These are phyloP conservation scores for Ilex asprella DNA, from an alignment of 257 asterid genomes.

Conservation along the genomic window DNA sequence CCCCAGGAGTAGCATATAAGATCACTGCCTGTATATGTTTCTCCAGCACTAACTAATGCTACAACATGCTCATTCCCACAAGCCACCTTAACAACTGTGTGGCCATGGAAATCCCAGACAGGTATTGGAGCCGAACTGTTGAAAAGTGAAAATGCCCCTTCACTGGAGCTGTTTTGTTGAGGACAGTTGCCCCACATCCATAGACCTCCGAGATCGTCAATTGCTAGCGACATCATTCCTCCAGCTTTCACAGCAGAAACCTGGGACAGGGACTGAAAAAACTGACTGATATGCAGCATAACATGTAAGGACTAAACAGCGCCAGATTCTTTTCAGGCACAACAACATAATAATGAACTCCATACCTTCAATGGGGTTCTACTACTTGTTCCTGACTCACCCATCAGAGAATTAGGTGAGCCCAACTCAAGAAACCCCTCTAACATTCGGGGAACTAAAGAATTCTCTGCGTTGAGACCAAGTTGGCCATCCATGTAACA, in stretches of 20 bases:
- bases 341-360: slow-evolving; percentile 1
- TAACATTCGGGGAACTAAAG: slow-evolving; percentile 42
- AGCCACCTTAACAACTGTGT: slow-evolving; percentile 77
- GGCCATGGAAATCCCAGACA: slow-evolving; percentile 74
- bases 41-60: slow-evolving; percentile 69
- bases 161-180: slow-evolving; percentile 27
- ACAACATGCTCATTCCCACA: slow-evolving; percentile 89
- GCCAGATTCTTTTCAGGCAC: background rate
- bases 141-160: slow-evolving; percentile 35
- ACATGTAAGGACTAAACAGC: background rate
- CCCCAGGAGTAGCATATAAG: slow-evolving; percentile 90
- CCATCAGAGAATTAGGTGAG: slow-evolving; percentile 34
- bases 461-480: slow-evolving; percentile 54
- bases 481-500: slow-evolving; percentile 70
- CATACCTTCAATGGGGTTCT: slow-evolving; percentile 54
- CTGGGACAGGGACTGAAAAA: slow-evolving; percentile 30
- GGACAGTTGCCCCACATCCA: slow-evolving; percentile 97
- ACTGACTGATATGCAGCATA: too few species aligned
- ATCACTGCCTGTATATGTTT: slow-evolving; percentile 47
- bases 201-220: slow-evolving; percentile 58
- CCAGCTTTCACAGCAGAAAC: slow-evolving; percentile 71
- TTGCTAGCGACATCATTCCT: slow-evolving; percentile 90
- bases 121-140: slow-evolving; percentile 56
- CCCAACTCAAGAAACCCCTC: slow-evolving; percentile 64
- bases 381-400: slow-evolving; percentile 24